Base-by-base conservation (phyloP, 805 yeast genomes). In the Kluyveromyces starmeri region DNA sequence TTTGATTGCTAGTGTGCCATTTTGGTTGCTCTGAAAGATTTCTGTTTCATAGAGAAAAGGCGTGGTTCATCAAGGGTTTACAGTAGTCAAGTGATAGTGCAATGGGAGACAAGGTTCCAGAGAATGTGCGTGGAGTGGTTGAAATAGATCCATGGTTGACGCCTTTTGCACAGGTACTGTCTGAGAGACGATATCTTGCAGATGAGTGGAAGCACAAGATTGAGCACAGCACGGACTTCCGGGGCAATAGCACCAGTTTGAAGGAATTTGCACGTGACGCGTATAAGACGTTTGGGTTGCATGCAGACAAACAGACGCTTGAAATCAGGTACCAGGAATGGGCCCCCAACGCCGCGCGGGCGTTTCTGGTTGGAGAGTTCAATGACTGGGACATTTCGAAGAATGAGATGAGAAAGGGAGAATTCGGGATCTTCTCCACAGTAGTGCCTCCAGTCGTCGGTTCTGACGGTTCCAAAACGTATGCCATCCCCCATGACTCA, bases 331-430 rank as follows among this genome's bases (percentile, higher is more conserved):
- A 81, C 50, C 67, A 73, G 17, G 95, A 89, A 59, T 89, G 95
- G 77, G 86, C 94, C 1, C 98, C 97, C 5, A 80, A 84, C 50
- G 97, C 95, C 2, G 50, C 48, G 4, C 63, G 55, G 29, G 96
- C 92, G 2, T 70, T 75, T 35, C 55, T 89, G n/a, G 79, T 83
- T 37, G 98, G 98, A 11, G 97, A 89, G 34, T 89, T 92, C 68
- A 89, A 89, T 58, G 53, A 67, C 41, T 89, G 98, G 98, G 64
- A 76, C 45, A 66, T 71, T 23, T 59, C 59, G 4, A 41, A 67
- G 4, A 75, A 81, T 51, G 64, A 64, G 29, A 63, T 89, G 73
- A 42, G 42, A 5, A 72, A 65, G 47, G 80, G 83, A 50, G 69
- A 70, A 26, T 84, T 58, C 54, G 96, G 96, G 1, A 71, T 74